Base-by-base conservation (phyloP, 164 flowering plant genomes). In the Umbellularia californica region DNA sequence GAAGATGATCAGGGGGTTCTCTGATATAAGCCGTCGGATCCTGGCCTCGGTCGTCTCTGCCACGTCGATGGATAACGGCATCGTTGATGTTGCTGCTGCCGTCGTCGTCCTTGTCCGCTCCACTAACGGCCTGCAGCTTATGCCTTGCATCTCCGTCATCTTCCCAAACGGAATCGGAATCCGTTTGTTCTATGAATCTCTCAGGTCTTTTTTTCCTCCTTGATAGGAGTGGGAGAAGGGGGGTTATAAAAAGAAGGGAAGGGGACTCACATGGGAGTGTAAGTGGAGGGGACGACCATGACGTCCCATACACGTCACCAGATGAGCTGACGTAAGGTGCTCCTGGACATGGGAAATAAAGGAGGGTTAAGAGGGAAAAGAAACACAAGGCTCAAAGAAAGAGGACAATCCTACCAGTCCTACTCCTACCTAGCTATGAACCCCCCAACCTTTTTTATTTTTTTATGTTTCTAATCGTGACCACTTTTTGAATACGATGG, bases 1-100 rank as follows among this genome's bases (percentile, higher is more conserved):
- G 91, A 95, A 95, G 65, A 95, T 91, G 69, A 95, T 79, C 47
- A 90, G 93, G 9, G 95, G 95, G 64, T 93, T 90, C 87, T 95
- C 99, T 24, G 87, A 67, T 23, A 92, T 86, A 50, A 93, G 85
- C 51, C 97, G 89, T 33, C 81, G 86, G 87, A 92, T 88, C 72
- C 85, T 73, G 75, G 79, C 72, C 83, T 94, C 97, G 35, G 86
- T 50, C 25, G 97, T 74, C 74, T 92, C 98, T 4, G 78, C 81
- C 47, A 68, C 88, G 85, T 92, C 94, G 75, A 91, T 87, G 62
- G 94, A 86, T 6, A 90, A 82, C 25, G 89, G 77, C 73, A 22
- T 35, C 20, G 15, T 41, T 13, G 0, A 5, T 13, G 67, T 2
- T 24, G 28, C 15, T 27, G 67, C 5, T 27, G 67, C 12, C 14